These are phyloP conservation scores for Cucurbitaria berberidis DNA, from an alignment of 2,329 filamentous ascomycete species.

Conservation along the genomic window DNA sequence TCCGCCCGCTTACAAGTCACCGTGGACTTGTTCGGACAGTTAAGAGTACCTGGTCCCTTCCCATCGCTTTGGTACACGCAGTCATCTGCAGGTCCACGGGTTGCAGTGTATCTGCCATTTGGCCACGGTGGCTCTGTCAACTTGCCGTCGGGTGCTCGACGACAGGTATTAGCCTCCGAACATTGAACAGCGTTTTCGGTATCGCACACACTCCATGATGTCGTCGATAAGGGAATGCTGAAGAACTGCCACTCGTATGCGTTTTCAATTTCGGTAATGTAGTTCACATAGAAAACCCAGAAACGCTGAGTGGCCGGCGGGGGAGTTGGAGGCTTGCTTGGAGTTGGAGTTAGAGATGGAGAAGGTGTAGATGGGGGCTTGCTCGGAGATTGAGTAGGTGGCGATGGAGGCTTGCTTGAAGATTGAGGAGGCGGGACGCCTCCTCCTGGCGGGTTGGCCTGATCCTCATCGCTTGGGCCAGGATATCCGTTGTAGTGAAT, in stretches of 20 bases:
- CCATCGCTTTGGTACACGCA: conserved; percentile 4
- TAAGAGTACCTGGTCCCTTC: background rate
- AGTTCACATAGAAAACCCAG: background rate
- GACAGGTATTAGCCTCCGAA: background rate
- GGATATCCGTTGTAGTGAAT: conserved; percentile 2
- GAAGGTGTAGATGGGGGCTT: too few species aligned
- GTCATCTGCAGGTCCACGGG: background rate
- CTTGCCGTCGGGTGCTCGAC: background rate
- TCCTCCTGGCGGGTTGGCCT: background rate
- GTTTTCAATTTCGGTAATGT: background rate
- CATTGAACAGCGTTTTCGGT: conserved; percentile 1
- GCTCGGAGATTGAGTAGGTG: too few species aligned
- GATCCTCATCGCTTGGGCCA: background rate
- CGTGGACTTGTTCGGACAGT: conserved; percentile 1
- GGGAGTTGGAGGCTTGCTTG: background rate
- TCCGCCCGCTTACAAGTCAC: background rate
- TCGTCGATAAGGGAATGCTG: background rate
- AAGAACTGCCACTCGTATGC: background rate
- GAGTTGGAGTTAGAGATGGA: background rate
- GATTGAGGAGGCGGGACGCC: too few species aligned
- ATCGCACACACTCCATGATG: background rate
- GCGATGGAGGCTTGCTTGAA: too few species aligned
- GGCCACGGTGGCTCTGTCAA: conserved; percentile 3
- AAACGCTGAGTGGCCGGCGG: background rate
- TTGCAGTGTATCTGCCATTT: background rate